Evolutionary conservation across 345 rosid genomes (phyloP), one percentile per base, ranked within the genome.

Genomic region (Salix purpurea): DNA sequence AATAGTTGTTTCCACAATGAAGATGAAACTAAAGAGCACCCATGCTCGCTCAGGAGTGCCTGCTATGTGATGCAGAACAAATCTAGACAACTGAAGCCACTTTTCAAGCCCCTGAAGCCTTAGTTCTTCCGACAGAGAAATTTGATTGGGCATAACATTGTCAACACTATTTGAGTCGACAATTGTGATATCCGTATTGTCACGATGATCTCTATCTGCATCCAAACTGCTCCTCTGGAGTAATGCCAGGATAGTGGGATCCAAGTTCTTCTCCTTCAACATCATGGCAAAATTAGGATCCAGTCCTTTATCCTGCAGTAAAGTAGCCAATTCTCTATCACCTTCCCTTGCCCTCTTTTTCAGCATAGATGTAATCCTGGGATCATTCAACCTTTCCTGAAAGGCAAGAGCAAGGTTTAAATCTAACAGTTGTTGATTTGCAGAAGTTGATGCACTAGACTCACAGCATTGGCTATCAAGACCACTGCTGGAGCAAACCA

Each of bases 231-330:
- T 94, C 77, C 99, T 87, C 85, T 96, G 99, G 76, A 96, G 90
- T 76, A 96, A 88, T 69, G 99, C 99, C 79, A 96, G 86, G 69
- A 96, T 91, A 52, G 97, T 94, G 34, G 97, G 98, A 86, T 96
- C 99, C 90, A 96, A 87, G 79, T 85, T 88, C 80, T 90, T 96
- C 86, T 96, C 99, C 83, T 96, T 92, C 85, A 96, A 83, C 99
- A 96, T 96, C 89, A 96, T 87, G 71, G 98, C 99, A 87, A 96
- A 96, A 89, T 96, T 94, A 77, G 99, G 99, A 88, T 96, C 99
- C 85, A 96, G 86, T 71, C 99, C 99, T 84, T 96, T 96, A 83
- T 94, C 88, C 84, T 96, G 97, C 87, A 96, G 85, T 87, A 96
- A 84, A 84, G 84, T 91, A 83, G 91, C 82, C 83, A 94, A 87